Conservation (phyloP, 1,139 yeast genomes). For the Lodderomyces orthopsilosis region DNA sequence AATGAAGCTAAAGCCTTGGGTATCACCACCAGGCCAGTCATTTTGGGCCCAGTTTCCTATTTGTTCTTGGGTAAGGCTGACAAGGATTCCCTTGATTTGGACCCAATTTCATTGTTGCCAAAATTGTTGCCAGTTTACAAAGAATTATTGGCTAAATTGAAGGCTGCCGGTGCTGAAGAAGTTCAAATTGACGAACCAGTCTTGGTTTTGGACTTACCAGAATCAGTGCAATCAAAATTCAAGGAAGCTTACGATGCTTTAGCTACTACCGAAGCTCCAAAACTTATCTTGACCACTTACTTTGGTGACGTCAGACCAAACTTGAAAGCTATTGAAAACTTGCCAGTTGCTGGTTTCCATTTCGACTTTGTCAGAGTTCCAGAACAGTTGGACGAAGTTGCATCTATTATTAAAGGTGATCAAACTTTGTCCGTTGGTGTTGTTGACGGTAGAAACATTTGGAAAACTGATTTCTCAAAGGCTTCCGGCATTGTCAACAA, state of each 20-base stretch:
- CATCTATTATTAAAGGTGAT: conserved; percentile 54
- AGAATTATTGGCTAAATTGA: conserved; percentile 81
- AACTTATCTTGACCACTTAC: conserved; percentile 83
- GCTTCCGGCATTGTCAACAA: conserved; percentile 78
- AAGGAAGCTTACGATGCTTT: conserved; percentile 79
- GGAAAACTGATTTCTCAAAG: conserved; percentile 93
- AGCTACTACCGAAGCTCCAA: conserved; percentile 67
- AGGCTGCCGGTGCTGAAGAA: conserved; percentile 90
- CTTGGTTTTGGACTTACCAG: conserved; percentile 90
- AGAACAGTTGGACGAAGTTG: conserved; percentile 87
- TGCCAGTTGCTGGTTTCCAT: conserved; percentile 95
- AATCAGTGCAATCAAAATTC: conserved; percentile 78
- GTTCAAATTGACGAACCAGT: conserved; percentile 98
- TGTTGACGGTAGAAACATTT: conserved; percentile 98
- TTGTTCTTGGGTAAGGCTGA: conserved; percentile 96
- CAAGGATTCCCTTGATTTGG: conserved; percentile 93
- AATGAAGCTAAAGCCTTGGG: conserved; percentile 97
- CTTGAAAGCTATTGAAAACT: conserved; percentile 79
- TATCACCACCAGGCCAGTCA: conserved; percentile 93
- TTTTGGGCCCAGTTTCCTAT: conserved; percentile 95
- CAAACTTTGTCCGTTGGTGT: conserved; percentile 94
- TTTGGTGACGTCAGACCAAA: conserved; percentile 99
- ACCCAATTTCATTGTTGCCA: conserved; percentile 84
- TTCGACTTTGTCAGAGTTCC: conserved; percentile 96
- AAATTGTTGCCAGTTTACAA: conserved; percentile 91